Conservation (phyloP, 495 filamentous ascomycete genomes). For the Penicillium tannophilum region DNA sequence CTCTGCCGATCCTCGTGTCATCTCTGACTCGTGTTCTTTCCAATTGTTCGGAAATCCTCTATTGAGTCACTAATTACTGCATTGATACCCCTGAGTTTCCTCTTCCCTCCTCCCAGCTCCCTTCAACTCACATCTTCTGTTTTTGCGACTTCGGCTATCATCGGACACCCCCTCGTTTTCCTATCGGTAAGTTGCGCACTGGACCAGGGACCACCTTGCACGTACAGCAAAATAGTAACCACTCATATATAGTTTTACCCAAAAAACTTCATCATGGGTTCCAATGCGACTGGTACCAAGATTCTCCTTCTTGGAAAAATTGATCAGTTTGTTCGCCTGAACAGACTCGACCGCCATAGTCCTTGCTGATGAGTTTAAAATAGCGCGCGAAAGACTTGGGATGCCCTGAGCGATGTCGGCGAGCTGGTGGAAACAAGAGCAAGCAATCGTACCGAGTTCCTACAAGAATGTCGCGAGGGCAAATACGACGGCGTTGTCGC, state of each 20-base stretch:
- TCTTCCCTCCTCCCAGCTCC: neutral
- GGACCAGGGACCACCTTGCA: neutral
- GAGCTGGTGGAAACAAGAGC: constrained; percentile 51
- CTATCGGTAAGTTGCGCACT: neutral
- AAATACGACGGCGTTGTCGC: constrained; percentile 67
- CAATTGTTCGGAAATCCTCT: neutral
- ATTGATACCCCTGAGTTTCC: neutral
- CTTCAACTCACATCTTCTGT: neutral
- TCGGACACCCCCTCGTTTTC: neutral
- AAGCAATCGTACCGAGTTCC: constrained; percentile 66
- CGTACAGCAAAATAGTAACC: neutral
- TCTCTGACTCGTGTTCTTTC: constrained; percentile 14
- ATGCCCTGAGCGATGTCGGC: constrained; percentile 50
- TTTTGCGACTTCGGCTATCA: neutral
- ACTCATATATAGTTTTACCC: neutral
- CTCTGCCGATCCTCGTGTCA: constrained; percentile 19
- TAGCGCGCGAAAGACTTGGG: constrained; percentile 42
- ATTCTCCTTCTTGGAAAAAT: constrained; percentile 54
- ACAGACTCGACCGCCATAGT: neutral
- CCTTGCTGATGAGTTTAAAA: neutral
- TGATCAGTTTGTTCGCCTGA: neutral
- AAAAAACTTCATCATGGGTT: constrained; percentile 17
- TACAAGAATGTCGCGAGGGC: constrained; percentile 70
- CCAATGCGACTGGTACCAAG: constrained; percentile 43
- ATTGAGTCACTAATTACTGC: neutral